Evolutionary conservation across 164 flowering plant genomes (phyloP), one percentile per base, ranked within the genome.

Genomic region (Hamamelis virginiana): DNA sequence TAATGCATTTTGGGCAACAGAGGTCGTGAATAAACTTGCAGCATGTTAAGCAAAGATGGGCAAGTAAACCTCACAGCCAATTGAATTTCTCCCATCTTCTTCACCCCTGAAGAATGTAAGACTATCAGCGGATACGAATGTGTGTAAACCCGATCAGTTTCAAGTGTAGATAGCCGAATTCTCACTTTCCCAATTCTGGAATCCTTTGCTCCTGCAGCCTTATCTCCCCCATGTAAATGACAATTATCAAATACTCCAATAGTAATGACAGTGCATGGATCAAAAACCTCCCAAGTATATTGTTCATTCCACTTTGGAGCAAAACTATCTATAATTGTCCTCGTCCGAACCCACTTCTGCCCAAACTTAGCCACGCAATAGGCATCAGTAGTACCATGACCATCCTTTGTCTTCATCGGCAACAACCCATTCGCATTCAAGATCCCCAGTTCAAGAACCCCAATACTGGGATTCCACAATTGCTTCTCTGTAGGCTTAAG

Each of bases 331-430:
- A 79, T 60, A 43, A 85, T 72, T 0, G 91, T 87, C 25, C 87
- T 68, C 0, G 91, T 87, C 12, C 88, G 70, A 19, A 83, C 77
- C 91, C 91, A 87, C 59, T 87, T 87, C 51, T 73, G 81, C n/a
- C 86, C 90, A 62, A 80, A 86, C 23, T 86, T 86, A 0, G 90
- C 90, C 16, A 87, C 86, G 65, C 88, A 87, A 57, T 83, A 87
- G n/a, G 91, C 81, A 76, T 87, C 87, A 0, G 81, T 76, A 8
- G 68, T 77, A 4, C 81, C 83, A 5, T 65, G 44, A 0, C 76
- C 80, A 27, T 81, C 78, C 38, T 68, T 76, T 0, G 71, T 67
- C 72, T 87, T 87, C 85, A 81, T 82, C 4, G 79, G 75, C 19
- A 66, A 23, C 60, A 87, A 71, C 3, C 81, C 85, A 4, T 70